Evolutionary conservation across 2,329 filamentous ascomycete genomes (phyloP), one percentile per base, ranked within the genome.

Genomic region (Trichocomaceae sp.): DNA sequence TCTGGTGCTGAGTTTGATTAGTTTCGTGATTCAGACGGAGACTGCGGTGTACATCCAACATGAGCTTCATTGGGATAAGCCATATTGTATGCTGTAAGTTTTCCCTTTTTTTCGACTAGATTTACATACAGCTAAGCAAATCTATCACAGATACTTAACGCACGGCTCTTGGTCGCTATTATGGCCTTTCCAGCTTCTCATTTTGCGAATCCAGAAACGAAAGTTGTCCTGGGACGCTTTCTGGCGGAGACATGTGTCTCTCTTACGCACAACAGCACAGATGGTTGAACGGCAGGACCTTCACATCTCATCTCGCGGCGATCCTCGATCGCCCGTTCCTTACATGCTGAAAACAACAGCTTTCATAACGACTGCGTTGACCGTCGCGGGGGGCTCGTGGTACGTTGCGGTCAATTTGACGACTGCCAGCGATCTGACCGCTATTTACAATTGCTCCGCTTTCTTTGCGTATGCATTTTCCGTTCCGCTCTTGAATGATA

Each of bases 401-500:
- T 99, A 97, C 66, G 79, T 97, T 35, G 92, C 93, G 15, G 92
- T 99, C 56, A 88, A 90, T 72, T 75, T 96, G 77, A 99, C 93
- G 1, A 96, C 88, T 3, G 87, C 93, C 2, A 90, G 87, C 61
- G 93, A 99, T 71, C 75, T 99, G 63, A 99, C 93, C 0, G 93
- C 93, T 52, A 99, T 99, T 64, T 99, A 99, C 80, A 99, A 99
- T 75, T 99, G 93, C 78, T 95, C 89, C 52, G 92, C 93, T 56
- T 99, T 99, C 74, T 99, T 99, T 70, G 93, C 93, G 48, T 99
- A 99, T 68, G 92, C 89, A 12, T 99, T 99, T 69, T 95, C 88
- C 46, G 90, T 99, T 45, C 90, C 91, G 1, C 74, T 99, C 17
- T 78, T 99, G 2, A 84, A 88, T 55, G 93, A 99, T 71, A 89